Conservation (phyloP, 1,284 basidiomycete genomes). For the Malassezia vespertilionis region DNA sequence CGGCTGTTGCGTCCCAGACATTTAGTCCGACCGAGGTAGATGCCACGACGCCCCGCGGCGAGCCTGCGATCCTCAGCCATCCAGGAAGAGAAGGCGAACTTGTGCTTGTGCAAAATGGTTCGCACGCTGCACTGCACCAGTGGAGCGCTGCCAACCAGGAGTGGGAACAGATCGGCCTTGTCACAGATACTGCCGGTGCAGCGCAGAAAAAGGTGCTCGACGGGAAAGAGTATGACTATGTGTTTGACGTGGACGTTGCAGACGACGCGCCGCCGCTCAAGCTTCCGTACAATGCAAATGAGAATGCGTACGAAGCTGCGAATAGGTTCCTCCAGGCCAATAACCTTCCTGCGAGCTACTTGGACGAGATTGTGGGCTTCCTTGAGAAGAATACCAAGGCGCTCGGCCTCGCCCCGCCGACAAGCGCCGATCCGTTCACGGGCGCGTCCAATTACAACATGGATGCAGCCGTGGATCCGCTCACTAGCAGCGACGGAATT, state of each 20-base stretch:
- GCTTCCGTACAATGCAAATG: constrained; percentile 71
- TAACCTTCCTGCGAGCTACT: constrained; percentile 68
- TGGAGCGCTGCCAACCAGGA: constrained; percentile 63
- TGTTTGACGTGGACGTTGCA: constrained; percentile 92
- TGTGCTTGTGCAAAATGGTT: constrained; percentile 56
- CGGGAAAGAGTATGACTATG: constrained; percentile 93
- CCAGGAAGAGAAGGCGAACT: constrained; percentile 61
- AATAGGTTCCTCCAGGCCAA: constrained; percentile 75
- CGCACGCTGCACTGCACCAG: constrained; percentile 37
- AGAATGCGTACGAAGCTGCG: constrained; percentile 83
- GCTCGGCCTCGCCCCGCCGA: constrained; percentile 57
- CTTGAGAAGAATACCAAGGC: constrained; percentile 76
- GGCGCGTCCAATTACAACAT: constrained; percentile 60
- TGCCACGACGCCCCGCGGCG: constrained; percentile 49
- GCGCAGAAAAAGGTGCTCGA: constrained; percentile 71
- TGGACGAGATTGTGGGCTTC: constrained; percentile 84
- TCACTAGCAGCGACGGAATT: constrained; percentile 33
- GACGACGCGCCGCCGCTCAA: constrained; percentile 87
- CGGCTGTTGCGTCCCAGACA: constrained; percentile 32
- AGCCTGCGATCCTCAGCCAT: constrained; percentile 9
- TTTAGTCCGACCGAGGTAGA: constrained; percentile 59
- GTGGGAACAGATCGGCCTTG: constrained; percentile 91
- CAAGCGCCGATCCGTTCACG: constrained; percentile 80
- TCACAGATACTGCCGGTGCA: constrained; percentile 82
- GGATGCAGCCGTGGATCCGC: constrained; percentile 40